Evolutionary conservation across 371 early-diverging fungal genomes (phyloP).

Genomic region (Rhizopus microsporus): DNA sequence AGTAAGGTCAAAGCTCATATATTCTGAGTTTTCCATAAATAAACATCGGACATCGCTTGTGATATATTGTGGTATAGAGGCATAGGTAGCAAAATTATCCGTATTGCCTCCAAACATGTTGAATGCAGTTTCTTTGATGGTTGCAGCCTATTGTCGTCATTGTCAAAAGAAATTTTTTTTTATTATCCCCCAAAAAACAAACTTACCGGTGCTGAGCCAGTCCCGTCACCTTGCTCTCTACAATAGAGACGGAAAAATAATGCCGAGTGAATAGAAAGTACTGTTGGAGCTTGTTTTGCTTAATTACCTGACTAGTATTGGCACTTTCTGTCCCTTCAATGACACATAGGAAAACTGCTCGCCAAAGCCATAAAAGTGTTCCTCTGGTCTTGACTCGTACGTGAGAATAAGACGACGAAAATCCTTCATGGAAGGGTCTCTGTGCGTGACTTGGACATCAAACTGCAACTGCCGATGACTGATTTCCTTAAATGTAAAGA

Average conservation of each 20-base stretch:
- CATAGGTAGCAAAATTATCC: slow-evolving; percentile 42
- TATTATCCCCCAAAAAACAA: neutral
- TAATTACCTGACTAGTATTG: slow-evolving; percentile 38
- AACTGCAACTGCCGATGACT: slow-evolving; percentile 36
- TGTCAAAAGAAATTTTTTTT: neutral
- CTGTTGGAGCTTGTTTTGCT: too few species aligned
- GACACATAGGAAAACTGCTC: slow-evolving; percentile 41
- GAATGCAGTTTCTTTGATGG: slow-evolving; percentile 34
- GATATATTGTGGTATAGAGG: slow-evolving; percentile 54
- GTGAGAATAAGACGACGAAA: slow-evolving; percentile 32
- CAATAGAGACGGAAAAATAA: neutral
- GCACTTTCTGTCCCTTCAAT: slow-evolving; percentile 53
- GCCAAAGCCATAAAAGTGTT: slow-evolving; percentile 55
- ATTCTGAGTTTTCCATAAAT: slow-evolving; percentile 54
- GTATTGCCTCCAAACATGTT: slow-evolving; percentile 32
- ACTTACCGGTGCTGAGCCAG: slow-evolving; percentile 37
- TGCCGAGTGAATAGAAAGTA: neutral
- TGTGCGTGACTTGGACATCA: slow-evolving; percentile 21
- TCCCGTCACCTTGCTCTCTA: slow-evolving; percentile 45
- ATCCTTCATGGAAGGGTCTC: slow-evolving; percentile 32
- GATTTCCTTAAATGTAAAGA: slow-evolving; percentile 33
- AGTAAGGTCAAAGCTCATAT: slow-evolving; percentile 52
- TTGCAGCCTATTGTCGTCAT: slow-evolving; percentile 14
- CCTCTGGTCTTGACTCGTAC: slow-evolving; percentile 34
- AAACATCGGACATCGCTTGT: slow-evolving; percentile 46